Base-by-base conservation (phyloP, 495 filamentous ascomycete genomes). In the Penicillium taxi region DNA sequence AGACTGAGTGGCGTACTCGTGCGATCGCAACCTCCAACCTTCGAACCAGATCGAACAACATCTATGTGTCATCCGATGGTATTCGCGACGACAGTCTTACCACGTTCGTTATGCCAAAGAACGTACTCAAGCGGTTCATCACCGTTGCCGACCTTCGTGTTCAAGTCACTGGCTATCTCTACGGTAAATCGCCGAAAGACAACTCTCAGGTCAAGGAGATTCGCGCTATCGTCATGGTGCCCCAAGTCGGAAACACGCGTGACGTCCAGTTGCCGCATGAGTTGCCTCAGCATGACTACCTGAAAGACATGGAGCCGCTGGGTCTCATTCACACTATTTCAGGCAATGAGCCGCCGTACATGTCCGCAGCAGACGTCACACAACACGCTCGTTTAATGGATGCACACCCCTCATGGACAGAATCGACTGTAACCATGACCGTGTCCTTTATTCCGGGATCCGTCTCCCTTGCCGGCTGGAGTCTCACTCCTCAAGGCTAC, bases 101-200 rank as follows among this genome's bases (percentile, higher is more conserved):
- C 7, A n/a, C n/a, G n/a, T 96, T 94, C 51, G 80, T 99, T 50
- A 94, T 99, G 88, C 93, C 93, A 1, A 96, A 96, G 74, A 99
- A 99, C 59, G 81, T 96, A 39, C 77, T 99, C 52, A 96, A 94
- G 73, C 82, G 86, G 35, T 99, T 99, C 75, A 96, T 99, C 66
- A 88, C 84, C 41, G 94, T 99, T 51, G 84, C 93, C 30, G 93
- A 99, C 71, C 77, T 99, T 21, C 87, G 93, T 16, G 86, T 94
- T 32, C 93, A 99, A 58, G 89, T 96, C 17, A 85, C 89, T 2
- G 93, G 88, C 16, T 99, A 94, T 56, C 73, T 99, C 8, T 99
- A 96, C 56, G 93, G 93, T 52, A 77, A 78, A 40, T 94, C 90
- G 6, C 89, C 91, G 2, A 79, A 82, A 9, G 93, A 96, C 61